Evolutionary conservation across 2,329 filamentous ascomycete genomes (phyloP).

Genomic region (Hypoxylon sp.): DNA sequence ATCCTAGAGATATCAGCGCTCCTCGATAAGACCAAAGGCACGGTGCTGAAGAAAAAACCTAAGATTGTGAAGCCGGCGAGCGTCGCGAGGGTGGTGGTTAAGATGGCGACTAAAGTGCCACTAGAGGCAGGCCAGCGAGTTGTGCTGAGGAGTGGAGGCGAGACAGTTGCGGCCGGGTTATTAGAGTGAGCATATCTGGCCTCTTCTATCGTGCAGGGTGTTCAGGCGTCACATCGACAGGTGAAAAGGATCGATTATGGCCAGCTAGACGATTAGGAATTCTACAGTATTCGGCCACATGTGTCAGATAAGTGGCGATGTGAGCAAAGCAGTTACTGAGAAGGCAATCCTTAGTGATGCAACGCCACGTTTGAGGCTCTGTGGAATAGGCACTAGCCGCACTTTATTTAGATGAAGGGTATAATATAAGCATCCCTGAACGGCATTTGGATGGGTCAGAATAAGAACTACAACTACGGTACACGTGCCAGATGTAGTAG

Average conservation of each 20-base stretch:
- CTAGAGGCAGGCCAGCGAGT: constrained; percentile 85
- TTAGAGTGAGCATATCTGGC: constrained; percentile 71
- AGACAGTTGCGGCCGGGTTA: constrained; percentile 89
- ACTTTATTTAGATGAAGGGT: constrained; percentile 32
- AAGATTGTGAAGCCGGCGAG: constrained; percentile 84
- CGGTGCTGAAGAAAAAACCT: constrained; percentile 85
- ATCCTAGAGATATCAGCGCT: constrained; percentile 80
- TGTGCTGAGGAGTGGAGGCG: constrained; percentile 83
- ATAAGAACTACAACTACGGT: background rate
- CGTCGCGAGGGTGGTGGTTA: constrained; percentile 83
- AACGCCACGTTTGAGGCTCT: constrained; percentile 32
- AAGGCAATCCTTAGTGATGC: background rate
- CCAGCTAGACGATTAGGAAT: background rate
- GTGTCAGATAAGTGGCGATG: background rate
- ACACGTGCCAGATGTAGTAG: background rate
- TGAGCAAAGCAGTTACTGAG: background rate
- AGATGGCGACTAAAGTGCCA: constrained; percentile 80
- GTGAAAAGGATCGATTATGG: background rate
- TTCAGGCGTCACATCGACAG: background rate
- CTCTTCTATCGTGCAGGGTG: background rate
- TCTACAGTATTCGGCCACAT: background rate
- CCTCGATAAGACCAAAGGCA: constrained; percentile 84
- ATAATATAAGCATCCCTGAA: constrained; percentile 4
- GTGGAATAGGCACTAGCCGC: constrained; percentile 6
- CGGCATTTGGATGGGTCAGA: background rate